phyloP scores from a whole-genome alignment of 2,329 filamentous ascomycete species.

The Periconia sp. region DNA sequence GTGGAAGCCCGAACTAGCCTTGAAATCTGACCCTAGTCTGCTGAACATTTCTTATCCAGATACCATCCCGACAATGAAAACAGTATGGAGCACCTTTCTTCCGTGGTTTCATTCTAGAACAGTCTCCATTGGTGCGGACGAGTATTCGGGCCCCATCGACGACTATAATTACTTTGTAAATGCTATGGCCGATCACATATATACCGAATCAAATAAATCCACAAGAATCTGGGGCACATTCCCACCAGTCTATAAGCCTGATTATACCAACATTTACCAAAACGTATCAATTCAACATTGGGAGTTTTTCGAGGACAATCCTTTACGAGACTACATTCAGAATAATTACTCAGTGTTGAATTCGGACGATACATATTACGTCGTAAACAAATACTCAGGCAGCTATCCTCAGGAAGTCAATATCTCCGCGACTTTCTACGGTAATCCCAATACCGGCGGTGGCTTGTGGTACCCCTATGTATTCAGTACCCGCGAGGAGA shows the following conservation, averaged over 20 bases:
- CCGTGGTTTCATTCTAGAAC: slow-evolving; percentile 29
- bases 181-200: slow-evolving; percentile 20
- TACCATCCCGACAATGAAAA: slow-evolving; percentile 24
- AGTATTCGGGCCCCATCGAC: slow-evolving; percentile 21
- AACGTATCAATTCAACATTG: slow-evolving; percentile 51
- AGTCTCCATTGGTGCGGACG: slow-evolving; percentile 30
- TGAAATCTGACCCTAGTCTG: slow-evolving; percentile 36
- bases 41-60: slow-evolving; percentile 27
- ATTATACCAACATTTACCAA: slow-evolving; percentile 35
- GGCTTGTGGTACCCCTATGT: slow-evolving; percentile 51
- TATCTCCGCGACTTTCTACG: slow-evolving; percentile 44
- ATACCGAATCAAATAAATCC: slow-evolving; percentile 12
- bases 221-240: slow-evolving; percentile 41
- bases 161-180: slow-evolving; percentile 32
- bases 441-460: slow-evolving; percentile 46
- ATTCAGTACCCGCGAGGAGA: slow-evolving; percentile 45
- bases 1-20: slow-evolving; percentile 31
- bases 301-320: slow-evolving; percentile 52
- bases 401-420: slow-evolving; percentile 51
- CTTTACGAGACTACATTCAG: slow-evolving; percentile 42
- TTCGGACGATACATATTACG: slow-evolving; percentile 56
- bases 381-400: slow-evolving; percentile 53
- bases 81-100: slow-evolving; percentile 25
- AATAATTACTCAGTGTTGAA: slow-evolving; percentile 48
- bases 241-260: slow-evolving; percentile 38